Percentiles rank a stretch among this genome's conserved stretches.
Conservation (phyloP, 768 basidiomycete species). For the Phanerodontia chrysosporium region DNA sequence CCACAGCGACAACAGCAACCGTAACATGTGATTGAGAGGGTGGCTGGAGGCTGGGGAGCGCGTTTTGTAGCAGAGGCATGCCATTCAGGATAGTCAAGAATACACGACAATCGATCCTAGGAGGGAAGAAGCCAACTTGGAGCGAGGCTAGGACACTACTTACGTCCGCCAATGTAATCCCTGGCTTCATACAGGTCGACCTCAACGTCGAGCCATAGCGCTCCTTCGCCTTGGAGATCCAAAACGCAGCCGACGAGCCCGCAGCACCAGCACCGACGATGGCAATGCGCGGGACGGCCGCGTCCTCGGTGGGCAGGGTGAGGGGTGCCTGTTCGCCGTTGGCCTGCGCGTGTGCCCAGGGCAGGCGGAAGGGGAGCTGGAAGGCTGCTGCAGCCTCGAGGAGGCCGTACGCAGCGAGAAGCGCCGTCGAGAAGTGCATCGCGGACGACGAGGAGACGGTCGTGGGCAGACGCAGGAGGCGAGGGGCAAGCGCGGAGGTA, state of each 20-base stretch:
- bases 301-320: not conserved
- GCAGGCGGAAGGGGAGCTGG: constrained; percentile 9
- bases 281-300: constrained; percentile 55
- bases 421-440: constrained; percentile 1
- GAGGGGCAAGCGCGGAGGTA: not conserved
- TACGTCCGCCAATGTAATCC: constrained; percentile 80
- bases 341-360: constrained; percentile 4
- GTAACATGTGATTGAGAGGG: not conserved
- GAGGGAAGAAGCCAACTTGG: too few relatives aligned
- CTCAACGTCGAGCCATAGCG: constrained; percentile 63
- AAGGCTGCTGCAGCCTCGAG: constrained; percentile 1
- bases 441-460: not conserved
- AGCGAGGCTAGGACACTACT: constrained; percentile 32
- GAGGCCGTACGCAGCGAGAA: constrained; percentile 3
- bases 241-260: constrained; percentile 79
- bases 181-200: constrained; percentile 83
- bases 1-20: too few relatives aligned
- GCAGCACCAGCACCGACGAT: constrained; percentile 90
- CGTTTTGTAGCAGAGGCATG: too few relatives aligned
- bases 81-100: too few relatives aligned
- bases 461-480: not conserved
- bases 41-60: too few relatives aligned
- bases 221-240: constrained; percentile 77
- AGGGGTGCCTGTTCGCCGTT: constrained; percentile 1
- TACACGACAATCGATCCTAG: not conserved